Evolutionary conservation across 176 grass and related monocot species (phyloP).

Genomic region (Thinopyrum elongatum): DNA sequence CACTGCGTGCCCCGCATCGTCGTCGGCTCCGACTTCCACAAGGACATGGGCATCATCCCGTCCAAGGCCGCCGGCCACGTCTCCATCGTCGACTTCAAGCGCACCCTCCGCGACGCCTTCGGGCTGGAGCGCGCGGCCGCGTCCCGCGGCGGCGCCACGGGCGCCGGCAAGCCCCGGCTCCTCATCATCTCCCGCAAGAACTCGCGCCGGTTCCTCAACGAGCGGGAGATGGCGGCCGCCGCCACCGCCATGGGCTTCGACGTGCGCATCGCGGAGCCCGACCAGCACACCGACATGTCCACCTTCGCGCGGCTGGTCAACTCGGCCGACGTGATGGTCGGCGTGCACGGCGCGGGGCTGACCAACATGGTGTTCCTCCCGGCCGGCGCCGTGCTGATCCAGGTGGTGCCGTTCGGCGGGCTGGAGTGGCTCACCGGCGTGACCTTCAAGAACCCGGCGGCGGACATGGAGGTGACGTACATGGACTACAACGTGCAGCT

Average conservation of each 20-base stretch:
- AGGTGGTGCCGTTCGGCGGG: slow-evolving; percentile 80
- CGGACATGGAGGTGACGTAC: slow-evolving; percentile 86
- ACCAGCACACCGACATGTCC: slow-evolving; percentile 59
- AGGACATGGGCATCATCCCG: slow-evolving; percentile 72
- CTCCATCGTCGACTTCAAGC: slow-evolving; percentile 73
- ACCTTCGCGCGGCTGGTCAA: slow-evolving; percentile 64
- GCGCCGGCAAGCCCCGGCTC: slow-evolving; percentile 40
- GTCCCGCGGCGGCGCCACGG: slow-evolving; percentile 40
- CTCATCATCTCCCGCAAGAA: slow-evolving; percentile 60
- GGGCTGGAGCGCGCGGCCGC: slow-evolving; percentile 54
- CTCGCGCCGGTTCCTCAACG: slow-evolving; percentile 61
- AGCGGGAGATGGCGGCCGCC: slow-evolving; percentile 44
- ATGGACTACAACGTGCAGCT: slow-evolving; percentile 81
- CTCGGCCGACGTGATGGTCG: slow-evolving; percentile 67
- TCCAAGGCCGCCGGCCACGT: slow-evolving; percentile 36
- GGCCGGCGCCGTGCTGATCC: slow-evolving; percentile 60
- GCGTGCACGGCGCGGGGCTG: slow-evolving; percentile 75
- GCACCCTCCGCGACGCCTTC: slow-evolving; percentile 63
- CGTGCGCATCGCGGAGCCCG: slow-evolving; percentile 61
- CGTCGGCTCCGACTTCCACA: slow-evolving; percentile 74
- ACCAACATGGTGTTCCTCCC: slow-evolving; percentile 99
- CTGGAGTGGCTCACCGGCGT: slow-evolving; percentile 78
- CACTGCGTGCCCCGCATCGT: slow-evolving; percentile 69
- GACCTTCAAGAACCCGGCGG: slow-evolving; percentile 70
- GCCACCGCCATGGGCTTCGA: slow-evolving; percentile 45